Percentiles rank a stretch among this genome's conserved stretches.
These are phyloP conservation scores for Ceratobasidium sp. DNA, from an alignment of 1,284 basidiomycete genomes.

Conservation along the genomic window DNA sequence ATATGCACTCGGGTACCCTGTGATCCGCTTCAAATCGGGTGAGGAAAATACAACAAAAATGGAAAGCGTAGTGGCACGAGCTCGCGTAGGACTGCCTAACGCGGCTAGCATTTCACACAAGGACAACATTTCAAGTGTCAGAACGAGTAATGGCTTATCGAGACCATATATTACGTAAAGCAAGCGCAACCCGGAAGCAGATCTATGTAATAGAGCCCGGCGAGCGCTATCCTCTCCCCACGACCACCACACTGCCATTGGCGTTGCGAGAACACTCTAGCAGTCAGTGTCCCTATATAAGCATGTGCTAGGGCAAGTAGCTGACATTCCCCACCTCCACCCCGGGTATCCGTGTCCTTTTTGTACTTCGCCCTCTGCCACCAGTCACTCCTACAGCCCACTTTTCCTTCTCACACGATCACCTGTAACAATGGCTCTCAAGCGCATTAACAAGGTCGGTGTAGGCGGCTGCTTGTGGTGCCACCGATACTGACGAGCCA, in stretches of 20 bases:
- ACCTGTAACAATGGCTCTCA: conserved; percentile 79
- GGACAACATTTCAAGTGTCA: background rate
- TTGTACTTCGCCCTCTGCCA: conserved; percentile 40
- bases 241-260: conserved; percentile 44
- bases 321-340: conserved; percentile 14
- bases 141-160: background rate
- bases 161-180: conserved; percentile 21
- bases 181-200: conserved; percentile 38
- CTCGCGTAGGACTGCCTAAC: background rate
- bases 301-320: background rate
- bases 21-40: background rate
- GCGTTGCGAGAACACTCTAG: conserved; percentile 39
- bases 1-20: conserved; percentile 5
- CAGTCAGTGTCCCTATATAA: conserved; percentile 40
- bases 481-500: conserved; percentile 49
- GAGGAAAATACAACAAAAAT: background rate
- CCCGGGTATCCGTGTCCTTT: background rate
- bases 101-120: no score
- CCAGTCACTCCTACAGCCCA: conserved; percentile 10
- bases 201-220: conserved; percentile 21
- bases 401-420: conserved; percentile 35
- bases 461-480: background rate
- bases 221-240: conserved; percentile 35
- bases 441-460: conserved; percentile 98
- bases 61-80: background rate